Evolutionary conservation across 495 filamentous ascomycete species (phyloP), one percentile per base, ranked within the genome.

Genomic region (Parathielavia appendiculata): DNA sequence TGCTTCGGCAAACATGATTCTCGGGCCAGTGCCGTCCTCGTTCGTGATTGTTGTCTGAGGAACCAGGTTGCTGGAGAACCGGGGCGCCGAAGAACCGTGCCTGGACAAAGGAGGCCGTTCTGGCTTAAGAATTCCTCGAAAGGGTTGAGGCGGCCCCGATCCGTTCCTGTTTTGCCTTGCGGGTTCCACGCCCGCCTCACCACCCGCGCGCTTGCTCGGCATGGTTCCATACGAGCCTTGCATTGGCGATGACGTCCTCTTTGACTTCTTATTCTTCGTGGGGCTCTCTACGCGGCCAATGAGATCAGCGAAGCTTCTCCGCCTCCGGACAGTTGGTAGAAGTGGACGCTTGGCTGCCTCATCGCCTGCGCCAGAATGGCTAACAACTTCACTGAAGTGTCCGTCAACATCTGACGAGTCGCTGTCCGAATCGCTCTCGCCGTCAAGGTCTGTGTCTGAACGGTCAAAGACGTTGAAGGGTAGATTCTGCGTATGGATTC

Each of bases 401-500:
- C 46, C 66, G 30, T 73, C 67, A 12, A 58, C 17, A 22, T 49
- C 60, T 5, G 54, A 67, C 55, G 69, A 68, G 40, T 74, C 79
- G 49, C 76, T 75, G 45, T 77, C 79, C 38, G 69, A 70, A 30
- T 80, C 78, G 52, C 73, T 78, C 17, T 72, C 73, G 32, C 64
- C 51, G 8, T 57, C 61, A 17, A 58, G 44, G 7, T 76, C 76
- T 19, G 75, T 68, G 32, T 69, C 69, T 3, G 73, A 79, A 39
- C 81, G 77, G 51, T 81, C 75, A 16, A 91, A 74, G 12, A 88
- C 81, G 30, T 85, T 78, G 54, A 84, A 79, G 17, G 83, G 79
- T 7, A 95, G 71, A 48, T 83, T 81, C 51, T 91, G 87, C 11
- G 90, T 91, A 53, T 85, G 83, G 78, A 93, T 92, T 14, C 87